A percentile compares a stretch with the other conserved stretches of the same genome.
Conservation (phyloP, 176 grass and related monocot genomes). For the Aegilops longissima region DNA sequence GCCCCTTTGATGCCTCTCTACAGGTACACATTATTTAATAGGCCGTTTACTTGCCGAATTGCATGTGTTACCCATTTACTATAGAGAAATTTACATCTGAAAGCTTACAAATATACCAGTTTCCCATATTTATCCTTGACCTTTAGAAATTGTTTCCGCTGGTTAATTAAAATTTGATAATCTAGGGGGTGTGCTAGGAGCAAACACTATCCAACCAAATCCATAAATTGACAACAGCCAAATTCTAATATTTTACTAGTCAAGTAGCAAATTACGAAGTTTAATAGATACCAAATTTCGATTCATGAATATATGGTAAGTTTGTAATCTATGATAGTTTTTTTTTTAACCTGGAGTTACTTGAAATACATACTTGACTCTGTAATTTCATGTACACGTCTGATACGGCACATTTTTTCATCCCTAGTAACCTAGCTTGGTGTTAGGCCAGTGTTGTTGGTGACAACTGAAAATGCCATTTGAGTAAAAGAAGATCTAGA, state of each 20-base stretch:
- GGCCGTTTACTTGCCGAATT: background rate
- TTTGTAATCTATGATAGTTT: background rate
- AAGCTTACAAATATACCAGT: background rate
- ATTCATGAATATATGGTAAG: conserved; percentile 6
- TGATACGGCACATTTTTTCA: conserved; percentile 5
- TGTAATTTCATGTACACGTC: background rate
- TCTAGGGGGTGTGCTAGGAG: background rate
- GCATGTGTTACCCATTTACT: background rate
- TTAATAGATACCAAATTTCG: background rate
- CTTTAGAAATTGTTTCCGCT: background rate
- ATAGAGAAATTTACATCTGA: background rate
- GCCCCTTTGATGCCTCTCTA: conserved; percentile 71
- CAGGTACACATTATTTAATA: conserved; percentile 46
- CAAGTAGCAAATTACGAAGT: background rate
- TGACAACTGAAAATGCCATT: background rate
- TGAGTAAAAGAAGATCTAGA: background rate
- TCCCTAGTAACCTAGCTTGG: background rate
- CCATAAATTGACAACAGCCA: background rate
- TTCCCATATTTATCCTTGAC: conserved; percentile 2
- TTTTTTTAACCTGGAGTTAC: background rate
- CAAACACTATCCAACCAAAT: background rate
- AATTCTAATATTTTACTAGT: background rate
- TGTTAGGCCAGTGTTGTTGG: background rate
- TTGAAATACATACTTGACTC: conserved; percentile 6
- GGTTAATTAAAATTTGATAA: background rate